Evolutionary conservation across 805 yeast genomes (phyloP).

Genomic region (Candida ipomoeae): DNA sequence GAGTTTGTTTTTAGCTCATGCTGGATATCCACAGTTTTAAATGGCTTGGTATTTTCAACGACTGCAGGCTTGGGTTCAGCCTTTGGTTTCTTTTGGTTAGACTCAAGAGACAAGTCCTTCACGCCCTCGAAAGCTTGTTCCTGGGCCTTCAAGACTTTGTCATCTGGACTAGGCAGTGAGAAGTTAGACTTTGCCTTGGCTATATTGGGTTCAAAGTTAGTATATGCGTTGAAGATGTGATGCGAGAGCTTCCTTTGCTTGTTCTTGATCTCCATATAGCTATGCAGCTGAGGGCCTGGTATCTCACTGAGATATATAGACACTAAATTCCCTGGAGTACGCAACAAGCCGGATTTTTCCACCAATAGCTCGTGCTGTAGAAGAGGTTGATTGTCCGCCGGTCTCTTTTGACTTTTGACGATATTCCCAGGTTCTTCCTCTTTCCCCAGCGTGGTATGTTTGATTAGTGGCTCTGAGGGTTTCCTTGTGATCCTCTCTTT

Average conservation of each 20-base stretch:
- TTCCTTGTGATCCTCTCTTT: neutral
- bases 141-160: conserved; percentile 59
- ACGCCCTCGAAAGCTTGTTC: conserved; percentile 36
- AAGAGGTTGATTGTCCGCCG: conserved; percentile 1
- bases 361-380: conserved; percentile 4
- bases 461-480: neutral
- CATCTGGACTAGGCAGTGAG: conserved; percentile 79
- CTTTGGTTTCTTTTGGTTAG: conserved; percentile 8
- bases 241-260: conserved; percentile 9
- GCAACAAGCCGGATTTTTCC: conserved; percentile 9
- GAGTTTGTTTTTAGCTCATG: conserved; percentile 33
- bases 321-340: conserved; percentile 6
- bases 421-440: neutral
- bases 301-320: conserved; percentile 7
- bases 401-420: neutral
- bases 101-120: conserved; percentile 23
- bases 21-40: conserved; percentile 40
- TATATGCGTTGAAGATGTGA: conserved; percentile 31
- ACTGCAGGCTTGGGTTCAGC: conserved; percentile 10
- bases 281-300: neutral
- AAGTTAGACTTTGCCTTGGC: conserved; percentile 53
- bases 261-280: neutral
- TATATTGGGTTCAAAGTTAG: conserved; percentile 37
- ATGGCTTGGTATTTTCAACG: conserved; percentile 35
- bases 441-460: neutral